Conservation (phyloP, 2,329 filamentous ascomycete genomes). For the Xylaria sp. region DNA sequence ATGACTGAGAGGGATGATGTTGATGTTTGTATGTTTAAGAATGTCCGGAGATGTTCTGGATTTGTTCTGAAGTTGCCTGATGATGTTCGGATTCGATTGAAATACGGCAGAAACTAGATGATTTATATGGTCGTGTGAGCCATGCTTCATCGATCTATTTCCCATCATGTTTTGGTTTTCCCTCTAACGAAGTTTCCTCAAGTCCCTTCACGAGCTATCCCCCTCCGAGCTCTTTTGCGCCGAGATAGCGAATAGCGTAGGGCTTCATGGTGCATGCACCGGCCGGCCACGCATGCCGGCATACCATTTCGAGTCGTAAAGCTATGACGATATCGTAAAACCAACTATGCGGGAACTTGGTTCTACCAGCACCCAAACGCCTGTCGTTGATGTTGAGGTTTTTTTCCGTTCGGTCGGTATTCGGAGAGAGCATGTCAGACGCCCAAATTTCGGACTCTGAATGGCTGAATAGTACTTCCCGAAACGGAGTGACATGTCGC, state of each 20-base stretch:
- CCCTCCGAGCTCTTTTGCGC: constrained; percentile 3
- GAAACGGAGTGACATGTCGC: constrained; percentile 16
- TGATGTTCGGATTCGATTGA: not conserved
- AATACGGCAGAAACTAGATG: not conserved
- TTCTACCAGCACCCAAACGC: not conserved
- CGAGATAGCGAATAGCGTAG: constrained; percentile 22
- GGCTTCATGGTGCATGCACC: constrained; percentile 24
- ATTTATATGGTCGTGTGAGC: constrained; percentile 18
- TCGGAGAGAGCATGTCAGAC: constrained; percentile 18
- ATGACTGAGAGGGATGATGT: not conserved
- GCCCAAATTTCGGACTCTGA: constrained; percentile 18
- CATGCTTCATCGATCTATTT: not conserved
- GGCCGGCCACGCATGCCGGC: not conserved
- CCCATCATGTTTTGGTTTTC: not conserved
- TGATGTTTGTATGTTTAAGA: not conserved
- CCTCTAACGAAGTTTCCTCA: not conserved
- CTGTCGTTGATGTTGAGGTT: not conserved
- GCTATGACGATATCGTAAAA: not conserved
- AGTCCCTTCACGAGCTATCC: not conserved
- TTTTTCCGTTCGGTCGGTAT: constrained; percentile 14
- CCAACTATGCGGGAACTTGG: not conserved
- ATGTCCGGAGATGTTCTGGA: not conserved
- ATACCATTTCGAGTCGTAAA: not conserved
- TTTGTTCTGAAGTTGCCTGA: not conserved
- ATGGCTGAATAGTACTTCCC: constrained; percentile 31